Conservation (phyloP, 805 yeast genomes). For the Metschnikowia vanudenii region DNA sequence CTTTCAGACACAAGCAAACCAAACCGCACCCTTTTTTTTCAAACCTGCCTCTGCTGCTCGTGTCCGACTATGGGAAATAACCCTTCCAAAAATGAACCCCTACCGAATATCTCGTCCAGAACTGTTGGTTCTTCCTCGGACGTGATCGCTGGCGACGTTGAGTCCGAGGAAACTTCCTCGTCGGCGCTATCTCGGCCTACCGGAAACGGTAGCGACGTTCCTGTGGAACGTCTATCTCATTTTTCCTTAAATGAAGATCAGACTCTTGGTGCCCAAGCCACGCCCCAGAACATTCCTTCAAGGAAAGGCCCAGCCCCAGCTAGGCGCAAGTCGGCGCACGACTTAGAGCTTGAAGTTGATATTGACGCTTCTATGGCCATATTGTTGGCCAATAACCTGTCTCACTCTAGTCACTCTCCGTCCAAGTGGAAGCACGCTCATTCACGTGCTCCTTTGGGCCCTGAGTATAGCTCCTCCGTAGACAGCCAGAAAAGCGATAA, state of each 20-base stretch:
- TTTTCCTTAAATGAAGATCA: constrained; percentile 1
- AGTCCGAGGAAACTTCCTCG: constrained; percentile 39
- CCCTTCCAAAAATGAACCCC: constrained; percentile 57
- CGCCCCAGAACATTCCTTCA: constrained; percentile 16
- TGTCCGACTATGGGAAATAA: constrained; percentile 53
- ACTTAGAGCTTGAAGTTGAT: constrained; percentile 33
- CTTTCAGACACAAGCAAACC: not conserved
- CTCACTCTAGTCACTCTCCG: constrained; percentile 7
- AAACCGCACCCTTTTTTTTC: not conserved
- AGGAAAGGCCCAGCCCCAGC: constrained; percentile 10
- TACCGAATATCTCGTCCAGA: constrained; percentile 41
- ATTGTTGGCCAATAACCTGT: constrained; percentile 23
- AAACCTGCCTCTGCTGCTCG: not conserved
- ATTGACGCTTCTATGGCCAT: constrained; percentile 49
- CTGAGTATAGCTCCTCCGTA: constrained; percentile 35
- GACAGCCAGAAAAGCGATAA: constrained; percentile 42
- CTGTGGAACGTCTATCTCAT: constrained; percentile 4
- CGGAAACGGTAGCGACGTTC: constrained; percentile 22
- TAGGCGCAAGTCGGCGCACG: constrained; percentile 12
- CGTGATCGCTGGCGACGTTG: constrained; percentile 35
- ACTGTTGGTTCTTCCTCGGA: constrained; percentile 26
- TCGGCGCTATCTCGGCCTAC: constrained; percentile 42
- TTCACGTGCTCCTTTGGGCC: not conserved
- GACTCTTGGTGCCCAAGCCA: constrained; percentile 2
- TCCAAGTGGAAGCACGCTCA: constrained; percentile 7